phyloP scores from a whole-genome alignment of 495 filamentous ascomycete species.

The Talaromyces stipitatus region DNA sequence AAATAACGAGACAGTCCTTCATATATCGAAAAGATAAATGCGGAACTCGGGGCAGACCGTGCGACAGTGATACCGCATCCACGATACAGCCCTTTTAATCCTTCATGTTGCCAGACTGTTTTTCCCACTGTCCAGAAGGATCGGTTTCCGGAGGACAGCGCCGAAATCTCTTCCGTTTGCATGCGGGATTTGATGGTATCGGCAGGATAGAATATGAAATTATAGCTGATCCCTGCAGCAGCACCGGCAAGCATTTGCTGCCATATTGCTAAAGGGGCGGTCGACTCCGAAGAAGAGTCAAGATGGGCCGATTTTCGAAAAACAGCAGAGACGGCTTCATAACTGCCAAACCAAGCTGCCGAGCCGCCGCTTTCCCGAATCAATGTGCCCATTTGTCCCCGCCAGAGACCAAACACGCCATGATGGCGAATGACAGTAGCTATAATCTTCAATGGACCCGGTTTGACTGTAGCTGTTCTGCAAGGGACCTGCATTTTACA shows the following conservation, averaged over 20 bases:
- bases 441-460: constrained; percentile 55
- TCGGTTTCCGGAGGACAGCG: constrained; percentile 22
- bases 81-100: constrained; percentile 77
- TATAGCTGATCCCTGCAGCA: constrained; percentile 86
- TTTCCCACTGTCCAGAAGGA: constrained; percentile 63
- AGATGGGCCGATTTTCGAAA: constrained; percentile 37
- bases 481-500: constrained; percentile 90
- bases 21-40: constrained; percentile 92
- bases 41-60: constrained; percentile 85
- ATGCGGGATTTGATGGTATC: constrained; percentile 96
- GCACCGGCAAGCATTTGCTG: constrained; percentile 86
- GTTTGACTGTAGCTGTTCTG: constrained; percentile 26
- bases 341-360: constrained; percentile 91
- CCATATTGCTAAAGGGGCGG: constrained; percentile 42
- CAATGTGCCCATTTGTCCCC: constrained; percentile 86
- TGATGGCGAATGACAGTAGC: constrained; percentile 69
- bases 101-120: constrained; percentile 71
- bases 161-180: constrained; percentile 71
- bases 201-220: constrained; percentile 93
- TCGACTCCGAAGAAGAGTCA: constrained; percentile 17
- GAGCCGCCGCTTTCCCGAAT: constrained; percentile 90
- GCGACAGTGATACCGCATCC: constrained; percentile 91
- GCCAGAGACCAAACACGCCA: constrained; percentile 85
- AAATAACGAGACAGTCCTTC: constrained; percentile 70
- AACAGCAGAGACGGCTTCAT: constrained; percentile 68